Evolutionary conservation across 108 stramenopile species (phyloP), one percentile per base, ranked within the genome.

Genomic region (Conticribra guillardii): DNA sequence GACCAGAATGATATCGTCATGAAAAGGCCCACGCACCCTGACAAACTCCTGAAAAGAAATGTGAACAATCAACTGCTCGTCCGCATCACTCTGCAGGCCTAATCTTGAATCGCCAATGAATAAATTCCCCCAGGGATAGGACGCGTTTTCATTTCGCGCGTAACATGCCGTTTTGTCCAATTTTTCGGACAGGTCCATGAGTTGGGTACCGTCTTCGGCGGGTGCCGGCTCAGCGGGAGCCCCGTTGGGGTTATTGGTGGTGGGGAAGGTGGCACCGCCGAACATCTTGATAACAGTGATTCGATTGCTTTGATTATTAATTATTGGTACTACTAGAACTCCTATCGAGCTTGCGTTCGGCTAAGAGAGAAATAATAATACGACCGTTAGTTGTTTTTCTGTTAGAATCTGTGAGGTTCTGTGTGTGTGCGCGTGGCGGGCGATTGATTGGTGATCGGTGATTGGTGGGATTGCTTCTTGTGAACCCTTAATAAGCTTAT

Each of bases 1-100:
- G n/a, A n/a, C n/a, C n/a, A n/a, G n/a, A n/a, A n/a, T n/a, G n/a
- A n/a, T n/a, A n/a, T n/a, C n/a, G n/a, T n/a, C n/a, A n/a, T n/a
- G n/a, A n/a, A n/a, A n/a, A n/a, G n/a, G n/a, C n/a, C n/a, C n/a
- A 60, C 78, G 27, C 53, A 84, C 87, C 76, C 84, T 86, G 55
- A 95, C 94, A 67, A 89, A 90, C 63, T 95, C 94, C 24, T 87
- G 79, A 83, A 95, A 95, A 33, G 83, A 77, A 53, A 95, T 62
- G 70, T 95, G 94, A 46, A 95, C 47, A 60, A 95, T 92, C 37
- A 92, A 44, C 70, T 95, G 94, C 71, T 95, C 94, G 70, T 95
- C 94, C 23, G 94, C 87, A 70, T 95, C 94, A 79, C 87, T 89
- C 55, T 87, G 87, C 69, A 86, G 86, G n/a, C 87, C 91, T 60